These are phyloP conservation scores for Sarocladium kiliense DNA, from an alignment of 2,329 filamentous ascomycete species.

Conservation along the genomic window DNA sequence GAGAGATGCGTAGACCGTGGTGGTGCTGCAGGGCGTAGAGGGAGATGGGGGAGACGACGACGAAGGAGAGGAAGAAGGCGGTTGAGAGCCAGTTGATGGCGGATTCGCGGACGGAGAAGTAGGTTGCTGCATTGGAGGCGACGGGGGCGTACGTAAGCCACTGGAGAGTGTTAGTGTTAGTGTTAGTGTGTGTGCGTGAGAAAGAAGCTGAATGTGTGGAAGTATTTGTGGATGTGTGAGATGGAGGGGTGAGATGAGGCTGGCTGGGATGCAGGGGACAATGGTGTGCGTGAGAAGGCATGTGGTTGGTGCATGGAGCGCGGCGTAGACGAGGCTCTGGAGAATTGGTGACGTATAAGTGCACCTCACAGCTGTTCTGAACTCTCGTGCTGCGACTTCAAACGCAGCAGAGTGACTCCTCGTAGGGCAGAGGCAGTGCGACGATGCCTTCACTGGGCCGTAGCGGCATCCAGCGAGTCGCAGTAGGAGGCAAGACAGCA, in stretches of 20 bases:
- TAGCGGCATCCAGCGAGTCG: too few relatives aligned
- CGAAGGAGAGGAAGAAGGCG: conserved; percentile 80
- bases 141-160: conserved; percentile 92
- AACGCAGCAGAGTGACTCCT: too few relatives aligned
- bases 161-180: conserved; percentile 36
- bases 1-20: conserved; percentile 70
- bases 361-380: not conserved
- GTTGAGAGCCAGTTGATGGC: conserved; percentile 92
- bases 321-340: not conserved
- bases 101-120: conserved; percentile 69
- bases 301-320: not conserved
- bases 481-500: not conserved
- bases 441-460: too few relatives aligned
- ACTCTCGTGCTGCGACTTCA: too few relatives aligned
- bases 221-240: too few relatives aligned
- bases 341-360: not conserved
- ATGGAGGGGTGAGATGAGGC: conserved; percentile 7
- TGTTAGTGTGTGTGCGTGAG: not conserved
- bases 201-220: too few relatives aligned
- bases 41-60: conserved; percentile 62
- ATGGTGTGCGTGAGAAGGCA: not conserved
- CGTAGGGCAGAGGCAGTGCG: too few relatives aligned
- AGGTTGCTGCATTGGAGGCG: conserved; percentile 65
- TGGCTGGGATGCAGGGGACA: not conserved
- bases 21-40: conserved; percentile 67